phyloP scores from a whole-genome alignment of 768 basidiomycete species.

The Leccinum subtestaceum region DNA sequence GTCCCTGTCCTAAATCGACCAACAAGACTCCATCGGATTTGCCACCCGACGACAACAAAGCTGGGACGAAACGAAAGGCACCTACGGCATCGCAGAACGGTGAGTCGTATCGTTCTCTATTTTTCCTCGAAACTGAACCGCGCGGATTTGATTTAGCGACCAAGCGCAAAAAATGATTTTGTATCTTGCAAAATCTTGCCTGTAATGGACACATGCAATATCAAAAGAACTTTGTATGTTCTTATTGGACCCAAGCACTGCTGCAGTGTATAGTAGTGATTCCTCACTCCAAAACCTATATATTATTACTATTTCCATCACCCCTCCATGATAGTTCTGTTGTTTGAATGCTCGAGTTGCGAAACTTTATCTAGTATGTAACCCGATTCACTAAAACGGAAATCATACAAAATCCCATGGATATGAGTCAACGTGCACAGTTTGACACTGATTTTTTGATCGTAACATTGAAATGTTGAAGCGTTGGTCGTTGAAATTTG shows the following conservation, averaged over 20 bases:
- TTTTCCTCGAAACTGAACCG: neutral
- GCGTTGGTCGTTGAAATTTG: neutral
- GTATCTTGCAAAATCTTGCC: neutral
- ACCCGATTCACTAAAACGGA: neutral
- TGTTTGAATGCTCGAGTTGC: neutral
- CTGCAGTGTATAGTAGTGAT: constrained; percentile 19
- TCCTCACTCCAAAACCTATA: constrained; percentile 9
- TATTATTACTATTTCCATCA: constrained; percentile 27
- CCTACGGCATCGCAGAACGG: constrained; percentile 36
- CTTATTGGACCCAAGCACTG: constrained; percentile 2
- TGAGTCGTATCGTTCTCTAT: constrained; percentile 21
- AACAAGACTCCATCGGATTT: constrained; percentile 15
- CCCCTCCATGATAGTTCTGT: neutral
- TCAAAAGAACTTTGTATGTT: constrained; percentile 2
- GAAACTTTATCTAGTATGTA: neutral
- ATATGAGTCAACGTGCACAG: neutral
- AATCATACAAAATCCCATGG: neutral
- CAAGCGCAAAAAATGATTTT: constrained; percentile 39
- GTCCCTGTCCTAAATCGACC: constrained; percentile 10
- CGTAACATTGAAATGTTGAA: neutral
- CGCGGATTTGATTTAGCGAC: constrained; percentile 22
- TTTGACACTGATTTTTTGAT: neutral
- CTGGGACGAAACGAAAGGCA: constrained; percentile 47
- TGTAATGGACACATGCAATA: neutral
- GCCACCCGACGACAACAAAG: constrained; percentile 20